Evolutionary conservation across 208 protist species (phyloP), one percentile per base, ranked within the genome.

Genomic region (Crithidia bombi): DNA sequence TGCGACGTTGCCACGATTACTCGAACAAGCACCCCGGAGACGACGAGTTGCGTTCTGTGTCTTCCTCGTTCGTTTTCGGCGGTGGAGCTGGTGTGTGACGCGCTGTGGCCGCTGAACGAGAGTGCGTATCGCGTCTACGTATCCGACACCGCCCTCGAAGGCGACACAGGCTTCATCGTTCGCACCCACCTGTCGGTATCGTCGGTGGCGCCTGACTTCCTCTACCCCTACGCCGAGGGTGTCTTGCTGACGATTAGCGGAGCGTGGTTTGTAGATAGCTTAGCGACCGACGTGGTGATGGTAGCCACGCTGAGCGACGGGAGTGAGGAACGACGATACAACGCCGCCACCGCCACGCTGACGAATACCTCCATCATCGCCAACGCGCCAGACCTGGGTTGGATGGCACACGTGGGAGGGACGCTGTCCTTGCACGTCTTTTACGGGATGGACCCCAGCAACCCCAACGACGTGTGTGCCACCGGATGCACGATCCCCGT

Each of bases 161-260:
- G 69, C 1, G 65, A 62, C 46, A 50, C 59, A 25, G 64, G 61
- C 51, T 70, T 81, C 59, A 69, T 47, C 5, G 49, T 81, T 6
- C 14, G 35, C 28, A 73, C 74, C 41, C 35, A 26, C 41, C 39
- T 65, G 26, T 21, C 11, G 0, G 39, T 85, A 12, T 23, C 15
- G n/a, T 1, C 46, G 10, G 38, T 65, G 41, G 10, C 4, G 28
- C 80, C 80, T 0, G 26, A 43, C 0, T 65, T 65, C 14, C 39
- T 78, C 15, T 85, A 85, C 59, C 66, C 72, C 25, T 77, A 79
- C 65, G 33, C 67, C 5, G 80, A 63, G 4, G 54, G 43, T 14
- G 74, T 75, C 21, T n/a, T 19, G 30, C 35, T 85, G 38, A 59
- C 55, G 1, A 28, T 82, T 12, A n/a, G 21, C 0, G 78, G 78